Evolutionary conservation across 2,329 filamentous ascomycete species (phyloP), one percentile per base, ranked within the genome.

Genomic region (Seiridium cupressi): DNA sequence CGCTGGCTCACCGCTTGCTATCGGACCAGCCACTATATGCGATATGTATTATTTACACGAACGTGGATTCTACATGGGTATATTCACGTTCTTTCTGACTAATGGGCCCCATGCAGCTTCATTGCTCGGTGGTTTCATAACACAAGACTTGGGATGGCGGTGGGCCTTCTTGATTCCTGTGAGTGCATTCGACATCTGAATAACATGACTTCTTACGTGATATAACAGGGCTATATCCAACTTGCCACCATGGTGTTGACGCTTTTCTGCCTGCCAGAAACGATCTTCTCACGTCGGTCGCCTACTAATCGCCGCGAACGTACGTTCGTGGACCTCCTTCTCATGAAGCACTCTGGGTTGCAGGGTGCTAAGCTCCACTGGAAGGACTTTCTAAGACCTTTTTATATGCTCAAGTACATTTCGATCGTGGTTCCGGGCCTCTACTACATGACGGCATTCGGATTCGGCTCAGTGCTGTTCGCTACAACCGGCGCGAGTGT

Each of bases 121-220:
- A 3, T 56, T 67, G 26, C 59, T 69, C n/a, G 69, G 69, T n/a
- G 69, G 69, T 1, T 70, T 65, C 48, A 65, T 70, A 4, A 65
- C 67, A 6, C 66, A 70, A 60, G 61, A 66, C 13, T n/a, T 69
- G 10, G 65, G 67, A 5, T 71, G 68, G 68, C 61, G 65, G 8
- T 64, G 62, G 31, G 65, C 63, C 56, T 68, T 69, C 55, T 69
- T 60, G 53, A 69, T 72, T 32, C 69, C 68, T 5, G 66, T 61
- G 18, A 53, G 49, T 35, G 3, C 11, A 9, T 38, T 9, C 38
- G 7, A 11, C 46, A 26, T 8, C 18, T 3, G 1, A 3, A 8
- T 35, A 13, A n/a, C 11, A 7, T 1, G 26, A 53, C 3, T 4
- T n/a, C 31, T 53, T 6, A 53, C 32, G 18, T 4, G 1, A 18